Conservation (phyloP, 345 rosid genomes). For the Hypericum androsaemum region DNA sequence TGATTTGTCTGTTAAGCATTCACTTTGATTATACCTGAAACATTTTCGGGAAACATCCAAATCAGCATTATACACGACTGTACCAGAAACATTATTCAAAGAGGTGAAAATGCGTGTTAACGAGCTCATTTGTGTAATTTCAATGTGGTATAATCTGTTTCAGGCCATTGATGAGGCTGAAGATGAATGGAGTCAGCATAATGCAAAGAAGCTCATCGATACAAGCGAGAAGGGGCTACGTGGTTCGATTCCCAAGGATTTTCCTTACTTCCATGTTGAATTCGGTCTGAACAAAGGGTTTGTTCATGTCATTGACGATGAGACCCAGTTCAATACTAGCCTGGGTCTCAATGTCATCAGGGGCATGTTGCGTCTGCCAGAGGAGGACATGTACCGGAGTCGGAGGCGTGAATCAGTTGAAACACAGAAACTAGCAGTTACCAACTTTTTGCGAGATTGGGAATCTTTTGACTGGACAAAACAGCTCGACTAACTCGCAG, state of each 20-base stretch:
- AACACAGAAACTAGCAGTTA: conserved; percentile 55
- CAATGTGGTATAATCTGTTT: not conserved
- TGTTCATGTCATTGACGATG: conserved; percentile 93
- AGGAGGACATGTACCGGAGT: conserved; percentile 84
- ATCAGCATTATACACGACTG: too few relatives aligned
- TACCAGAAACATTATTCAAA: too few relatives aligned
- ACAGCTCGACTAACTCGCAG: conserved; percentile 40
- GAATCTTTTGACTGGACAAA: conserved; percentile 88
- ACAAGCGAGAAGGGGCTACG: conserved; percentile 80
- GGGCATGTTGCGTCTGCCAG: conserved; percentile 68
- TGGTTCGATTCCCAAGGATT: conserved; percentile 76
- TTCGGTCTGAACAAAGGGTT: conserved; percentile 74
- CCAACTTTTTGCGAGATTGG: conserved; percentile 52
- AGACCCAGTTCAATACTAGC: conserved; percentile 65
- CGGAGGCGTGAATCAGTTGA: conserved; percentile 57
- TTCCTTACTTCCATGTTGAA: conserved; percentile 92
- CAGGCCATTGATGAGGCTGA: conserved; percentile 97
- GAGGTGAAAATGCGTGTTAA: too few relatives aligned
- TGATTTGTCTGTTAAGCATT: too few relatives aligned
- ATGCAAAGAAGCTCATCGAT: conserved; percentile 84
- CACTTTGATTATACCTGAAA: too few relatives aligned
- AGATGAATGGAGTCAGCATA: conserved; percentile 98
- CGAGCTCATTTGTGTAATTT: conserved; percentile 1
- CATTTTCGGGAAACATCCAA: too few relatives aligned
- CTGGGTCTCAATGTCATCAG: conserved; percentile 82